Percentiles rank a stretch among this genome's conserved stretches.
Evolutionary conservation across 208 protist species (phyloP).

Genomic region (Crithidia brevicula): DNA sequence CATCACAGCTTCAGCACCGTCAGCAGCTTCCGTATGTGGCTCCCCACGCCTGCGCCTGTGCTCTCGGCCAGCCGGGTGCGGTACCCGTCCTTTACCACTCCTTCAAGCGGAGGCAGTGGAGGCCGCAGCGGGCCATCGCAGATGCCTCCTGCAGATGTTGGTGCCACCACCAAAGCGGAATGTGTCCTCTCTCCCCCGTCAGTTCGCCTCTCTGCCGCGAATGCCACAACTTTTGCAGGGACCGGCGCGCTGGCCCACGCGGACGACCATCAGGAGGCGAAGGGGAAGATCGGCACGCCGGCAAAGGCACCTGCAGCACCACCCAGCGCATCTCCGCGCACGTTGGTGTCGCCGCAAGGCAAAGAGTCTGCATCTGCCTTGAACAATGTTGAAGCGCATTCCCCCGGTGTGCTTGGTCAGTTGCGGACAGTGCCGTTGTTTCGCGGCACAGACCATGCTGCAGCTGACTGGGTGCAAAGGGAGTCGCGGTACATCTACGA

Average conservation of each 20-base stretch:
- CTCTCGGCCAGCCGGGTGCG: constrained; percentile 9
- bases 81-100: constrained; percentile 22
- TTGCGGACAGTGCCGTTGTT: too few species aligned
- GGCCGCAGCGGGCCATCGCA: not conserved
- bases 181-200: not conserved
- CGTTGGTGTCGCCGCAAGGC: too few species aligned
- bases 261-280: too few species aligned
- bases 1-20: constrained; percentile 24
- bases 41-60: constrained; percentile 6
- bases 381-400: too few species aligned
- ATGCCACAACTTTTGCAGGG: not conserved
- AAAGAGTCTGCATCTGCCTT: too few species aligned
- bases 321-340: too few species aligned
- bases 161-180: not conserved
- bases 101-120: constrained; percentile 15
- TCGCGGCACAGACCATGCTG: too few species aligned
- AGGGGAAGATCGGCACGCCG: too few species aligned
- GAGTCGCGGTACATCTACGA: constrained; percentile 65
- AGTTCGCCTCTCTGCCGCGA: constrained; percentile 3
- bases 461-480: too few species aligned
- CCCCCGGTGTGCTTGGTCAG: too few species aligned
- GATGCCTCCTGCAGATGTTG: not conserved
- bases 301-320: too few species aligned
- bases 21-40: constrained; percentile 40
- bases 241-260: too few species aligned